Evolutionary conservation across 2,329 filamentous ascomycete genomes (phyloP).

Genomic region (Reticulascus tulasneorum): DNA sequence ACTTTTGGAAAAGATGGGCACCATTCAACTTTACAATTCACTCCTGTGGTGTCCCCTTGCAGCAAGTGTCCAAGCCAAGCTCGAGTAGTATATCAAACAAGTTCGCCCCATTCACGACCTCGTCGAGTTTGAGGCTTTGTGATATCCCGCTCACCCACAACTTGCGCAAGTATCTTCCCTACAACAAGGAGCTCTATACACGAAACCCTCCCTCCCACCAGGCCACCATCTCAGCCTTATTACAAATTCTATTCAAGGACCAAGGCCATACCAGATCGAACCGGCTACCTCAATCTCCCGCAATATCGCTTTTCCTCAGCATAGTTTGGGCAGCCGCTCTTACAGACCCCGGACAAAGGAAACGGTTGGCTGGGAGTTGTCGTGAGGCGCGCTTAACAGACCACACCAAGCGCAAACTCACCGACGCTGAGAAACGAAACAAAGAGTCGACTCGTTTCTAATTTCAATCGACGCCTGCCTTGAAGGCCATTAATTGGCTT

Average conservation of each 20-base stretch:
- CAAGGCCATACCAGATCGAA: slow-evolving; percentile 4
- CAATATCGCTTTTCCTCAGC: slow-evolving; percentile 13
- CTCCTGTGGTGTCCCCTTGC: slow-evolving; percentile 22
- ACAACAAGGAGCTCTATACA: too few species aligned
- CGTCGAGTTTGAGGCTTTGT: slow-evolving; percentile 7
- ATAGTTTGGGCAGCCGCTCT: slow-evolving; percentile 16
- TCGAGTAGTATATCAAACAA: slow-evolving; percentile 12
- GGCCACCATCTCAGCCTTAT: not conserved
- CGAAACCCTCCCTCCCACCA: too few species aligned
- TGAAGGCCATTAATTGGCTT: slow-evolving; percentile 8
- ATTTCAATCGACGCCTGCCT: too few species aligned
- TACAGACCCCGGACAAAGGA: slow-evolving; percentile 9
- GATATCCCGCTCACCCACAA: slow-evolving; percentile 4
- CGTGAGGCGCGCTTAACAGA: slow-evolving; percentile 14
- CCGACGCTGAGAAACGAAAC: slow-evolving; percentile 10
- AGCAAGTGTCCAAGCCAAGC: slow-evolving; percentile 12
- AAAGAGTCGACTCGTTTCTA: slow-evolving; percentile 6
- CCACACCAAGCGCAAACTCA: slow-evolving; percentile 7
- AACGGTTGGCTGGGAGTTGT: slow-evolving; percentile 16
- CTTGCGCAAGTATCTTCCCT: slow-evolving; percentile 10
- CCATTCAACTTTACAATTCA: slow-evolving; percentile 17
- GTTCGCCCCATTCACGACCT: slow-evolving; percentile 9
- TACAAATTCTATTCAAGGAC: not conserved
- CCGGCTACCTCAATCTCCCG: slow-evolving; percentile 2
- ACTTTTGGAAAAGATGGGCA: slow-evolving; percentile 20